Conservation (phyloP, 495 filamentous ascomycete genomes). For the Lasiosphaeria ovina region DNA sequence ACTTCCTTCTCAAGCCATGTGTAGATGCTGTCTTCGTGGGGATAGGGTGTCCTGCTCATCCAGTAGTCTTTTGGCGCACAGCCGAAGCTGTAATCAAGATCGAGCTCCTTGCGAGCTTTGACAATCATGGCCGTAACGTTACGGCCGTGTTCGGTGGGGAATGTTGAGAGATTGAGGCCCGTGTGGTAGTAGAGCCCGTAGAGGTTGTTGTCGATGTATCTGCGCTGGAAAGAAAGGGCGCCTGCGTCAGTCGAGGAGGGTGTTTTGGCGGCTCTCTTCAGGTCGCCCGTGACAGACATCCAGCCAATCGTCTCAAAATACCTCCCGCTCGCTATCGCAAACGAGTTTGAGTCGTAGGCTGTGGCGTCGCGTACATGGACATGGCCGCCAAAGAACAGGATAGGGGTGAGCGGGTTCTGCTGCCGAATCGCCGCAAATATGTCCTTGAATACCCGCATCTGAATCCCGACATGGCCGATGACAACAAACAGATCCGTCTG, state of each 20-base stretch:
- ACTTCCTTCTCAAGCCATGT: slow-evolving; percentile 74
- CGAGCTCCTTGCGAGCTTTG: slow-evolving; percentile 62
- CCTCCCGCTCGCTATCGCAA: slow-evolving; percentile 82
- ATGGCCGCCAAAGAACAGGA: slow-evolving; percentile 93
- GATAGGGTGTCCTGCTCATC: slow-evolving; percentile 74
- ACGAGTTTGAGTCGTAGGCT: slow-evolving; percentile 75
- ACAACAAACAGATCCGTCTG: slow-evolving; percentile 88
- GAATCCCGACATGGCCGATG: slow-evolving; percentile 79
- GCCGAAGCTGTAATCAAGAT: slow-evolving; percentile 72
- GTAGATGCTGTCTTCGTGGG: slow-evolving; percentile 68
- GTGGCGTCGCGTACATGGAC: slow-evolving; percentile 84
- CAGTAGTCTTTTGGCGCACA: slow-evolving; percentile 81
- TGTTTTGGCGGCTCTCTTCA: slow-evolving; percentile 32
- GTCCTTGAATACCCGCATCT: slow-evolving; percentile 70
- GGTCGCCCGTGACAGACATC: slow-evolving; percentile 77
- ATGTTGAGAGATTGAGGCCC: slow-evolving; percentile 62
- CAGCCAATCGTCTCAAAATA: slow-evolving; percentile 99
- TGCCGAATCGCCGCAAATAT: slow-evolving; percentile 77
- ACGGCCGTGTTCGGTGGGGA: slow-evolving; percentile 73
- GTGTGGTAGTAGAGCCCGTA: slow-evolving; percentile 82
- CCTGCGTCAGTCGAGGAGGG: neutral
- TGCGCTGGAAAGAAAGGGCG: slow-evolving; percentile 59
- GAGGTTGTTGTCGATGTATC: slow-evolving; percentile 95
- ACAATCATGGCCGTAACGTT: slow-evolving; percentile 73
- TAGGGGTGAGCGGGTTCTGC: slow-evolving; percentile 75